phyloP scores from a whole-genome alignment of 108 stramenopile species.

The Skeletonema potamos region DNA sequence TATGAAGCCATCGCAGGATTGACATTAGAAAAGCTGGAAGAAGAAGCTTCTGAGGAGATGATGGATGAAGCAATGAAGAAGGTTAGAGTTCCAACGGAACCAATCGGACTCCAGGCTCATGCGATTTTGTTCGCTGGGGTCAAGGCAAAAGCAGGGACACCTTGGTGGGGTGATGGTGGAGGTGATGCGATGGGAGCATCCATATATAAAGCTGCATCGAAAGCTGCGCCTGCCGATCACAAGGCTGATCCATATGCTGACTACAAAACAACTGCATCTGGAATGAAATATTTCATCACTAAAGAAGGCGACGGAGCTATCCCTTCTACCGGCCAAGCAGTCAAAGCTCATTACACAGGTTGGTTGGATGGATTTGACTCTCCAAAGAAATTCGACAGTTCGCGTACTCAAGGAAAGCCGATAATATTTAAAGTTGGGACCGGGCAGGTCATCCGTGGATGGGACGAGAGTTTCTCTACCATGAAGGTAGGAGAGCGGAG shows the following conservation, averaged over 20 bases:
- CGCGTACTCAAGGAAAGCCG: slow-evolving; percentile 90
- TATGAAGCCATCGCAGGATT: slow-evolving; percentile 78
- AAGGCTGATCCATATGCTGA: slow-evolving; percentile 54
- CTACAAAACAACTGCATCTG: slow-evolving; percentile 82
- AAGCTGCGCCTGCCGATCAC: slow-evolving; percentile 30
- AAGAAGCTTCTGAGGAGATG: slow-evolving; percentile 53
- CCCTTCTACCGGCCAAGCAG: slow-evolving; percentile 76
- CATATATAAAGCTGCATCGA: slow-evolving; percentile 5
- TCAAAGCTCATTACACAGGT: slow-evolving; percentile 98
- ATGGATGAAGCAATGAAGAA: slow-evolving; percentile 69
- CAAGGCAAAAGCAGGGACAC: slow-evolving; percentile 71
- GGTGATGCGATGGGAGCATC: neutral
- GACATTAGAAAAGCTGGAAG: slow-evolving; percentile 66
- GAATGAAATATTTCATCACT: slow-evolving; percentile 85
- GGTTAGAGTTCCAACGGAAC: slow-evolving; percentile 63
- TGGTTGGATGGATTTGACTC: slow-evolving; percentile 93
- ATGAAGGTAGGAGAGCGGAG: slow-evolving; percentile 95
- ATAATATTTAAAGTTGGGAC: slow-evolving; percentile 91
- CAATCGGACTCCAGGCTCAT: slow-evolving; percentile 88
- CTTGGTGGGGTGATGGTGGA: slow-evolving; percentile 80
- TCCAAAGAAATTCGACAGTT: slow-evolving; percentile 90
- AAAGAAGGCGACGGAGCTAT: slow-evolving; percentile 90
- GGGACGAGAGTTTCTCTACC: slow-evolving; percentile 74
- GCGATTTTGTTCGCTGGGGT: slow-evolving; percentile 87
- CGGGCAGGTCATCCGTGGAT: slow-evolving; percentile 93